Base-by-base conservation (phyloP, 2,329 filamentous ascomycete genomes). In the Exophiala viscosa region DNA sequence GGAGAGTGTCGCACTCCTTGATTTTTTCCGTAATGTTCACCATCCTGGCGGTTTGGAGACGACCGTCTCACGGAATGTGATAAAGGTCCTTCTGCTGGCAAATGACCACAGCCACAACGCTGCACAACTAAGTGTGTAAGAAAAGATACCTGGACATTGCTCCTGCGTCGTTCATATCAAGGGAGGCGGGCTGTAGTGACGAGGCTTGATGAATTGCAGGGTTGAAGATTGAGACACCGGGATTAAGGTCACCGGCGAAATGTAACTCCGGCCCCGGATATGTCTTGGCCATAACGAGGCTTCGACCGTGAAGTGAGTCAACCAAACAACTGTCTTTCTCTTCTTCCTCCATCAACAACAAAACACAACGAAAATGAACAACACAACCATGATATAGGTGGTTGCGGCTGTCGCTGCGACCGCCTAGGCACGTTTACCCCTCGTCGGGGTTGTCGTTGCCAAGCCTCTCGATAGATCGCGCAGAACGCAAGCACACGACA, bases 21-120 rank as follows among this genome's bases (percentile, higher is more conserved):
- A 99, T 99, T 82, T 96, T 97, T 50, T 99, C 95, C 62, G 93
- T 97, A 63, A 99, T 99, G 78, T 97, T 97, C 73, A 97, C 93
- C 93, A 99, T 99, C 66, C 67, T 74, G 70, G 43, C 66, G 61
- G 48, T 38, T 18, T 14, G 23, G 39, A n/a, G 32, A 11, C 20
- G 28, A 40, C 20, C 11, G 31, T 48, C 20, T 18, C 28, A 10
- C 23, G 17, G 15, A 20, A n/a, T 39, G 28, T 17, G 31, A 18
- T 40, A 5, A 42, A n/a, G 8, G 17, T 17, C 8, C 2, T 28
- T 28, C 8, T 4, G n/a, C 23, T 28, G 23, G 8, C 23, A 28
- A 28, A 28, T 5, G 23, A 28, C 11, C 40, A 45, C 48, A 8
- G 32, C 18, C 18, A 51, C 20, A 8, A 48, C 35, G 14, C 43